Evolutionary conservation across 768 basidiomycete species (phyloP).

Genomic region (Exidia glandulosa): DNA sequence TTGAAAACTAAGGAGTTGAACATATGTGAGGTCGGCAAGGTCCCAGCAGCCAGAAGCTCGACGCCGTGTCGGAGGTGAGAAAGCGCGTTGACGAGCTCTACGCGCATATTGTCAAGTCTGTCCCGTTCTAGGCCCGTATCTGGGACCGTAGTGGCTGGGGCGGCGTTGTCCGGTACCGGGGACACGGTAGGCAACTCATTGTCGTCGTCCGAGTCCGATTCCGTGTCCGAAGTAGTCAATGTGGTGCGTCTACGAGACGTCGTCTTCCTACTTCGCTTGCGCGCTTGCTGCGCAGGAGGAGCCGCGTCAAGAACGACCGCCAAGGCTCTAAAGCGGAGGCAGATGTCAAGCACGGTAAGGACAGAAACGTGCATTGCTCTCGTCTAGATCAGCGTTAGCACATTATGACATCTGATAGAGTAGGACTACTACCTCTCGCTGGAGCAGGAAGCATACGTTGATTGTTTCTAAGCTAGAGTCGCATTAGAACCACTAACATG

Average conservation of each 20-base stretch:
- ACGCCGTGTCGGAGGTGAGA: not conserved
- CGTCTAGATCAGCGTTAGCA: constrained; percentile 31
- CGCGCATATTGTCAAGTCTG: not conserved
- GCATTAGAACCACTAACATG: not conserved
- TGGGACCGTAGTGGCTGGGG: not conserved
- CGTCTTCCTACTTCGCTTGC: not conserved
- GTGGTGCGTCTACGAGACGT: not conserved
- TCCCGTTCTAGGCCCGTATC: not conserved
- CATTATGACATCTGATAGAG: constrained; percentile 44
- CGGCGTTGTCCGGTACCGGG: not conserved
- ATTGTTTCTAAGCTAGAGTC: not conserved
- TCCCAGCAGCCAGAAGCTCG: not conserved
- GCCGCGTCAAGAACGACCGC: not conserved
- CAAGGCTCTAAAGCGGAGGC: constrained; percentile 45
- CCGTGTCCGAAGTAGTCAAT: not conserved
- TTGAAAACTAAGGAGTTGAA: not conserved
- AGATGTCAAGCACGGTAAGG: constrained; percentile 61
- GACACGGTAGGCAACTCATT: not conserved
- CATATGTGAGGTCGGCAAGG: not conserved
- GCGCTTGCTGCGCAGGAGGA: not conserved
- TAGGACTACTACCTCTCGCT: constrained; percentile 49
- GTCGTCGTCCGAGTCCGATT: not conserved
- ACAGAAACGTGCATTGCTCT: constrained; percentile 54
- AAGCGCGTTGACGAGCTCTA: not conserved
- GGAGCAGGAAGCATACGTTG: constrained; percentile 15